Evolutionary conservation across 2,329 filamentous ascomycete species (phyloP).

Genomic region (Claviceps digitariae): DNA sequence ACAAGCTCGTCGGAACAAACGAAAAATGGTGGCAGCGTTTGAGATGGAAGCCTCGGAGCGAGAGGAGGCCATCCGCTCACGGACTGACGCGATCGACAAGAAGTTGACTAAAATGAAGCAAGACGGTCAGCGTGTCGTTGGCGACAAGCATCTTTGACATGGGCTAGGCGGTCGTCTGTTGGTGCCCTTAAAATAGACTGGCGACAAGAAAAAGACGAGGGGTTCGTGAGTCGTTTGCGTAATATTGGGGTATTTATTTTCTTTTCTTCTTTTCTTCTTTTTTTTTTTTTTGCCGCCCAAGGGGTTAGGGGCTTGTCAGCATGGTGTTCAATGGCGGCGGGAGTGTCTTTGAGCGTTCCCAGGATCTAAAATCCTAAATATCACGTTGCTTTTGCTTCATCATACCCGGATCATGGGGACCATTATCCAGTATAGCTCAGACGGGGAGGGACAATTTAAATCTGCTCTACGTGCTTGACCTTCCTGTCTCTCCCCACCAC

Average conservation of each 20-base stretch:
- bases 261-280: not conserved
- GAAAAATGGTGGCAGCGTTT: constrained; percentile 34
- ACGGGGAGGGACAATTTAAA: not conserved
- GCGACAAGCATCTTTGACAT: constrained; percentile 20
- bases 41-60: constrained; percentile 41
- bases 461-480: constrained; percentile 21
- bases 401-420: not conserved
- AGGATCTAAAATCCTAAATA: not conserved
- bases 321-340: not conserved
- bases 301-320: not conserved
- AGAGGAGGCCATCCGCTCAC: constrained; percentile 39
- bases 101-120: constrained; percentile 42
- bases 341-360: not conserved
- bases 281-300: not conserved
- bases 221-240: not conserved
- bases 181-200: no score
- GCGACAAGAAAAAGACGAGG: not conserved
- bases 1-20: constrained; percentile 34
- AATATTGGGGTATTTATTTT: not conserved
- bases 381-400: constrained; percentile 4
- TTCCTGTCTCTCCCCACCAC: constrained; percentile 46
- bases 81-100: constrained; percentile 38
- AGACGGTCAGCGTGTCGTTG: constrained; percentile 43
- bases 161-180: no score
- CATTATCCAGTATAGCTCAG: not conserved